phyloP scores from a whole-genome alignment of 768 basidiomycete species.

The Tulasnella sp. region DNA sequence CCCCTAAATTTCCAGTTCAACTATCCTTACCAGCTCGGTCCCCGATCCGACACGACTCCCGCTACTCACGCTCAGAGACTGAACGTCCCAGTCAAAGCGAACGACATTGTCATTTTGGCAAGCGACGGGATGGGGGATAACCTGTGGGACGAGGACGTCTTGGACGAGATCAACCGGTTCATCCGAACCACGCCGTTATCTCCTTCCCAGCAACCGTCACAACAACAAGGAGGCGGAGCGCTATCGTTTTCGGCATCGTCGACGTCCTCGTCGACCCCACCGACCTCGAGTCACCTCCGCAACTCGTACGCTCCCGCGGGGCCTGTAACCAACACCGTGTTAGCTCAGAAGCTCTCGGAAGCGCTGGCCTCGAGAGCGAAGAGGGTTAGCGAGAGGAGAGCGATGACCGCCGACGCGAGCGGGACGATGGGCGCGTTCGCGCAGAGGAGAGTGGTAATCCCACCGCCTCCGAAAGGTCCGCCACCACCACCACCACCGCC shows the following conservation, averaged over 20 bases:
- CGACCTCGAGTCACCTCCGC: background rate
- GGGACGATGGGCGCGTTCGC: slow-evolving; percentile 17
- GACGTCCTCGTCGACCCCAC: slow-evolving; percentile 15
- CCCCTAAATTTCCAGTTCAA: slow-evolving; percentile 35
- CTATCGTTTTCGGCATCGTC: background rate
- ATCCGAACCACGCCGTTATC: slow-evolving; percentile 20
- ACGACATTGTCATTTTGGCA: slow-evolving; percentile 72
- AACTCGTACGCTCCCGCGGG: slow-evolving; percentile 38
- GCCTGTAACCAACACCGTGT: slow-evolving; percentile 24
- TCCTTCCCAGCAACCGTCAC: slow-evolving; percentile 24
- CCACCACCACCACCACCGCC: background rate
- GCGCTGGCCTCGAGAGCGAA: slow-evolving; percentile 71
- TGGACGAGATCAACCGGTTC: slow-evolving; percentile 66
- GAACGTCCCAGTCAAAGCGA: slow-evolving; percentile 52
- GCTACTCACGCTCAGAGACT: slow-evolving; percentile 52
- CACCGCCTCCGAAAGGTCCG: background rate
- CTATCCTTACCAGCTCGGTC: slow-evolving; percentile 54
- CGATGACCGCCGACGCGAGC: slow-evolving; percentile 19
- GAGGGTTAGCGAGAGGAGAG: slow-evolving; percentile 44
- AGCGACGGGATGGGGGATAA: slow-evolving; percentile 79
- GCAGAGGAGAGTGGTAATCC: background rate
- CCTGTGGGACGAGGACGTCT: slow-evolving; percentile 76
- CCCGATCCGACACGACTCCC: slow-evolving; percentile 48
- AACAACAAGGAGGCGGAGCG: slow-evolving; percentile 14
- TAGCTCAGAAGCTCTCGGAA: slow-evolving; percentile 39